These are phyloP conservation scores for Herpotrichia juniperi DNA, from an alignment of 2,329 filamentous ascomycete genomes.

Conservation along the genomic window DNA sequence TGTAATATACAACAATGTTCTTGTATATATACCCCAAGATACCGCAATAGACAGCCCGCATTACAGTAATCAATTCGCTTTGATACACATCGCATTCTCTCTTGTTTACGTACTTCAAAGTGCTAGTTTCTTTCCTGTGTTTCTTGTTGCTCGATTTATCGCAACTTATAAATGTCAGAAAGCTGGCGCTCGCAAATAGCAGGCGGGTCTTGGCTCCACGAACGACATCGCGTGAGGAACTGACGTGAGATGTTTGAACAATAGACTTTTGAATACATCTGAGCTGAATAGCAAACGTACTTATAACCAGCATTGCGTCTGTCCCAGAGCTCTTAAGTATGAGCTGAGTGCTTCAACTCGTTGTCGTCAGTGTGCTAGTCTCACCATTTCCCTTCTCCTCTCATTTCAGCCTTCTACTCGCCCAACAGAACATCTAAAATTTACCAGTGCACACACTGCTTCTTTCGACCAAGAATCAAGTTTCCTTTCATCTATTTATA, in stretches of 20 bases:
- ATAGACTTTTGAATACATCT: background rate
- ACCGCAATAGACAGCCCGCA: background rate
- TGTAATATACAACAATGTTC: background rate
- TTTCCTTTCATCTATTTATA: background rate
- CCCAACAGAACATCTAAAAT: no score
- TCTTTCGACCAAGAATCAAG: no score
- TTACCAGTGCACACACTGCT: no score
- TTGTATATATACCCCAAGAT: slow-evolving; percentile 7
- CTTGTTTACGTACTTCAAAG: background rate
- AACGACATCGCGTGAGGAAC: background rate
- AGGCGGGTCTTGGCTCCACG: background rate
- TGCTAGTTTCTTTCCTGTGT: background rate
- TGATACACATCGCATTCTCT: background rate
- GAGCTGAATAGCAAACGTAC: no score
- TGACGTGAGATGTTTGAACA: background rate
- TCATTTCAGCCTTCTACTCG: no score
- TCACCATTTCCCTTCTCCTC: no score
- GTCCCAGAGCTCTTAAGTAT: no score
- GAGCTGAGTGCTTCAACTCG: no score
- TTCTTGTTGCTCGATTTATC: background rate
- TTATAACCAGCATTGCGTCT: no score
- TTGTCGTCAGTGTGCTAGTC: no score
- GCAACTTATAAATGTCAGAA: background rate
- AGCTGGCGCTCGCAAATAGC: background rate
- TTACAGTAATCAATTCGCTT: background rate